Evolutionary conservation across 805 yeast species (phyloP), one percentile per base, ranked within the genome.

Genomic region (Saturnispora kantuleensis): DNA sequence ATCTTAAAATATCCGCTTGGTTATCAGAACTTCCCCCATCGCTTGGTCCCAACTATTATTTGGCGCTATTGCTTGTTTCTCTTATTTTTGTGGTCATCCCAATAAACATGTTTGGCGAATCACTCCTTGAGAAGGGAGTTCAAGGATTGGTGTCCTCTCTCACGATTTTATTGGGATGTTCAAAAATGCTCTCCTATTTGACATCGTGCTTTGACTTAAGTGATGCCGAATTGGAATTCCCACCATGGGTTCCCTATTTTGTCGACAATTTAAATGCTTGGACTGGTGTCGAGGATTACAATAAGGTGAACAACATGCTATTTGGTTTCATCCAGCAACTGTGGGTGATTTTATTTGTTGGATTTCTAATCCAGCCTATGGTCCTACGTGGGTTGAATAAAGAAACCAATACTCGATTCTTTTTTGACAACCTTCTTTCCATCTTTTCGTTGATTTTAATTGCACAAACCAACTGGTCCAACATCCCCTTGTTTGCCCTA

Each of bases 381-480:
- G 4, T 51, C 2, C 31, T 29, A 12, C 52, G 47, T 15, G 8
- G 4, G 1, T 3, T 43, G 5, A 16, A 33, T 0, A 32, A 38
- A 16, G 16, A 35, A 3, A 17, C 38, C 4, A 41, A 46, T 8
- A 17, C 41, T 9, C 29, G 39, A 31, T 47, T 41, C 50, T 68
- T 54, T 36, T 50, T 69, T 7, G 55, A 65, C 10, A 71, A 68
- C 42, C 39, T 72, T 1, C 45, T 59, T 1, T 62, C 68, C 17
- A 41, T 70, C 3, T n/a, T 60, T 1, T 62, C 73, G 3, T 45
- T 74, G 10, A 58, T 74, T 33, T 60, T 80, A 21, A 58, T 80
- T 8, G 73, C 73, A 44, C 87, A 82, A 54, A 65, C 84, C 0
- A 66, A 74, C 41, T 58, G 67, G 21, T 70, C 67, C 39, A 73